These are phyloP conservation scores for Macrophomina pseudophaseolina DNA, from an alignment of 2,329 filamentous ascomycete genomes.

Conservation along the genomic window DNA sequence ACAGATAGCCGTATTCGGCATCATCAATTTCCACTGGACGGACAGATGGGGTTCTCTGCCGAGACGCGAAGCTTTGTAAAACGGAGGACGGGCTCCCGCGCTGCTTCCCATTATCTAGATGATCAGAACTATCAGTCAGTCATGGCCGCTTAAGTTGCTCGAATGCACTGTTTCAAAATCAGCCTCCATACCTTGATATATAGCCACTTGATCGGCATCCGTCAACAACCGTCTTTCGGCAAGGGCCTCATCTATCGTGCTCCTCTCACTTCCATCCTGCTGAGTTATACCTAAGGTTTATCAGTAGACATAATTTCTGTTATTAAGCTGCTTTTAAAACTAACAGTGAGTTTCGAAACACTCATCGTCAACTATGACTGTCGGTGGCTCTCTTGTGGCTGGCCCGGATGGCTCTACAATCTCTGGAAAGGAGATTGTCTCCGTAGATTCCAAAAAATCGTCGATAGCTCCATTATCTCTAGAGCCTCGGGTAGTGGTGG, in stretches of 20 bases:
- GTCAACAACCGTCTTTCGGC: not conserved
- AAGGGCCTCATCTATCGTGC: not conserved
- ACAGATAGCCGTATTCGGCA: not conserved
- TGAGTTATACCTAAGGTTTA: not conserved
- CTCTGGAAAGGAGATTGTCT: not conserved
- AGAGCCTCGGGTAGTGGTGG: not conserved
- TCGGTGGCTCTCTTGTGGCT: not conserved
- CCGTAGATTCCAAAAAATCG: not conserved
- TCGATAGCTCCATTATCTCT: not conserved
- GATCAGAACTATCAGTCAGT: not conserved
- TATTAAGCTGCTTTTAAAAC: not conserved
- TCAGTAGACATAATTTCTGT: not conserved
- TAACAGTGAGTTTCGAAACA: not conserved
- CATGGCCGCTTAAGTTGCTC: not conserved
- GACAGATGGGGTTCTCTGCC: not conserved
- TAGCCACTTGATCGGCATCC: not conserved
- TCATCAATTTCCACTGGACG: not conserved
- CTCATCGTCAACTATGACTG: not conserved
- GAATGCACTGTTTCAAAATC: not conserved
- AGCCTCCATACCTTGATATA: not conserved
- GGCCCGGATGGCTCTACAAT: not conserved
- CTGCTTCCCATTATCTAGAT: not conserved
- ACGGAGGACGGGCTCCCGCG: not conserved
- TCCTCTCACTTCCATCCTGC: not conserved
- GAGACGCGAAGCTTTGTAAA: not conserved